phyloP scores from a whole-genome alignment of 1,284 basidiomycete genomes.

The Ceratobasidium sp. region DNA sequence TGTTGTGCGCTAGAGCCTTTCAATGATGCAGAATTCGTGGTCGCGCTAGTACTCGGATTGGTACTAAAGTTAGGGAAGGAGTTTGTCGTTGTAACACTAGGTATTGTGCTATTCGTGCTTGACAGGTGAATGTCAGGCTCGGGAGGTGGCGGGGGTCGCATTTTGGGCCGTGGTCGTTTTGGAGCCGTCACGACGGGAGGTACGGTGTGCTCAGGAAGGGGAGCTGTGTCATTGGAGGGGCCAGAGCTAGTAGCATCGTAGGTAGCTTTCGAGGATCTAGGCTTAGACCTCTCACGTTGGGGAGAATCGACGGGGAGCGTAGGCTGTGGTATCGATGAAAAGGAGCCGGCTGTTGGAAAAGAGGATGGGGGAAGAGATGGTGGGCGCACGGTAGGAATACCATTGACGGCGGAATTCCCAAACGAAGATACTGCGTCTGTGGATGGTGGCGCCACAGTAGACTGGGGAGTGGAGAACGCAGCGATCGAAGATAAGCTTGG shows the following conservation, averaged over 20 bases:
- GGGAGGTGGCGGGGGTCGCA: slow-evolving; percentile 39
- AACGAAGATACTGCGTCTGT: slow-evolving; percentile 32
- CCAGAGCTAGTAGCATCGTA: neutral
- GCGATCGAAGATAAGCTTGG: slow-evolving; percentile 24
- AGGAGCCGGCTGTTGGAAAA: slow-evolving; percentile 14
- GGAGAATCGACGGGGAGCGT: slow-evolving; percentile 14
- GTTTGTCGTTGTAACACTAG: slow-evolving; percentile 19
- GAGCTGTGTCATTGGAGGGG: neutral
- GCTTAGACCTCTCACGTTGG: neutral
- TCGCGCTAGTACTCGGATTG: slow-evolving; percentile 33
- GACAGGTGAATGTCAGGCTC: neutral
- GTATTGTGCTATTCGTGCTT: slow-evolving; percentile 2
- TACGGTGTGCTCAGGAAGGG: neutral
- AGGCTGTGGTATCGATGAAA: slow-evolving; percentile 9
- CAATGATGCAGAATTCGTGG: slow-evolving; percentile 9
- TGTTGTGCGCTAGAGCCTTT: slow-evolving; percentile 14
- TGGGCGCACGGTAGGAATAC: slow-evolving; percentile 16
- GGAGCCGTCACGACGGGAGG: neutral
- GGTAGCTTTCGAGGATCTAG: neutral
- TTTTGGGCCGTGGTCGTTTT: slow-evolving; percentile 34
- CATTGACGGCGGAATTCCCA: slow-evolving; percentile 34
- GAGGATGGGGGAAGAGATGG: slow-evolving; percentile 40
- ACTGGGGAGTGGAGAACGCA: slow-evolving; percentile 13
- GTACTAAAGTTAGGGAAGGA: slow-evolving; percentile 7
- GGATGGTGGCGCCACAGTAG: slow-evolving; percentile 1